These are phyloP conservation scores for Verticillium alfalfae DNA, from an alignment of 2,329 filamentous ascomycete genomes.

Conservation along the genomic window DNA sequence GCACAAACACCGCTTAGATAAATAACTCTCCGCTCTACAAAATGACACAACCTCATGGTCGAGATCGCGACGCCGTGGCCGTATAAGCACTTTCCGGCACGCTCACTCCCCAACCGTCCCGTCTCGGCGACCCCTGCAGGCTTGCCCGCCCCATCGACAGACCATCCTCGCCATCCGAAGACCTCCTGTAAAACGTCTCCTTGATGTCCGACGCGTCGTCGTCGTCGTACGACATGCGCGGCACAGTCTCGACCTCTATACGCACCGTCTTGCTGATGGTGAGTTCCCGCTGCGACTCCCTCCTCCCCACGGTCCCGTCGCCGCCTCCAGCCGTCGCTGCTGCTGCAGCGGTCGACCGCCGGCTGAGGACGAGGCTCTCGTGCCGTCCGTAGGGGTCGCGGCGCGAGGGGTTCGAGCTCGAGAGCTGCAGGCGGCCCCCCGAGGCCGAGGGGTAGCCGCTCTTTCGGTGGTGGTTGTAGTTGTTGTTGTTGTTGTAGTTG, in stretches of 20 bases:
- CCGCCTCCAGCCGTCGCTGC: neutral
- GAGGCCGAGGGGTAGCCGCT: neutral
- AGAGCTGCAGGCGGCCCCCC: neutral
- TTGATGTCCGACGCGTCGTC: conserved; percentile 61
- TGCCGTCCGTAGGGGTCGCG: conserved; percentile 49
- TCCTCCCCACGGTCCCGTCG: neutral
- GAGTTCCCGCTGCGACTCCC: neutral
- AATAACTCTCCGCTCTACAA: no score
- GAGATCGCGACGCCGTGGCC: neutral
- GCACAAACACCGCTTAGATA: no score
- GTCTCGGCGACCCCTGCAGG: neutral
- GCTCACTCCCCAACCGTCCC: neutral
- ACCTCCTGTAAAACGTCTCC: conserved; percentile 75
- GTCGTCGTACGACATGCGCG: conserved; percentile 35
- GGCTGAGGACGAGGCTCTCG: neutral
- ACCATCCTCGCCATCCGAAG: conserved; percentile 17
- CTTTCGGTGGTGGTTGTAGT: no score
- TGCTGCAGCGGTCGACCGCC: neutral
- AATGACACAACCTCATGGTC: neutral
- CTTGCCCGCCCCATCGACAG: neutral
- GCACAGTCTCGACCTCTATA: neutral
- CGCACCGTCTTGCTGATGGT: neutral
- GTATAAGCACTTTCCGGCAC: neutral
- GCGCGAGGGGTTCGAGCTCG: conserved; percentile 56
- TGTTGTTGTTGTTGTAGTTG: no score